Evolutionary conservation across 116 monocot species (phyloP), one percentile per base, ranked within the genome.

Genomic region (Zostera marina): DNA sequence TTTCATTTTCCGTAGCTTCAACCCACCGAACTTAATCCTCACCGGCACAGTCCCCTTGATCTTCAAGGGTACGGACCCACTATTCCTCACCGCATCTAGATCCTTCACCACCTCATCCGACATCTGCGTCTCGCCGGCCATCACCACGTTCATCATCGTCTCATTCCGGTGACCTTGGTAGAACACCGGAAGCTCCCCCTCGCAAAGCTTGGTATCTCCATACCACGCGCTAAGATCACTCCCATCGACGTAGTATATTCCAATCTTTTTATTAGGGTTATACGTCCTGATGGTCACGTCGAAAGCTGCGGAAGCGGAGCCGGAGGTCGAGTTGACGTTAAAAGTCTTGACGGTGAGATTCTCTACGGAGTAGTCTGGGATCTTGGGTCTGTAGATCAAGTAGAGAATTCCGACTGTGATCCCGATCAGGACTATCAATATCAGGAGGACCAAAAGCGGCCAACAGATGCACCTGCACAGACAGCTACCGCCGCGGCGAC

Each of bases 81-180:
- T 74, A 61, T 64, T 66, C 73, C 74, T 77, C 72, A 75, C 75
- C 62, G 71, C 58, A 78, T 72, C 66, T 56, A 96, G 46, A 55
- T 63, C 73, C 43, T 53, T 16, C 11, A 76, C 10, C 66, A 75
- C 5, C 13, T 22, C 40, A 58, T 72, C 63, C 12, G 64, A 74
- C 8, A 96, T 21, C 72, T 74, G 72, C 0, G 67, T 72, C 70
- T 72, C 14, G 0, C 96, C 96, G 25, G 56, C 24, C 39, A 96
- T 53, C 47, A 23, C 54, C 56, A 85, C 67, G 16, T 62, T 51
- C 63, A 85, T 61, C 69, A 76, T 77, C 58, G 89, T 89, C 58
- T 69, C 76, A 66, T 96, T 96, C 43, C 62, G 41, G 59, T 89
- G 89, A 0, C 96, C 96, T 73, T 96, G 96, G 70, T 96, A 96